Conservation (phyloP, 768 basidiomycete genomes). For the Kwoniella dendrophila region DNA sequence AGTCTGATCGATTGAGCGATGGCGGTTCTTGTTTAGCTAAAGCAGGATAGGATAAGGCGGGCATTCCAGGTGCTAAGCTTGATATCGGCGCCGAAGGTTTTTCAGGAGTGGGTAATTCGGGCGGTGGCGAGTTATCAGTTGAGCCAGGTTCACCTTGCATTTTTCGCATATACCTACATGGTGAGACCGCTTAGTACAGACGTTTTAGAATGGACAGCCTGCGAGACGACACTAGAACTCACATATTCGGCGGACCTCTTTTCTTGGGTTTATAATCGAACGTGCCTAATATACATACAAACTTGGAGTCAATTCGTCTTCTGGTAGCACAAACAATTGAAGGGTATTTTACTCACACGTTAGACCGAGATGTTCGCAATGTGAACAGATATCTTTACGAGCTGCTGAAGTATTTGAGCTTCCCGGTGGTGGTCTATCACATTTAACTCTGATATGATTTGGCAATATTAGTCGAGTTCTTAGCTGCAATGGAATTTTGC, state of each 20-base stretch:
- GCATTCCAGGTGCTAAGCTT: slow-evolving; percentile 8
- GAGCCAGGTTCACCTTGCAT: slow-evolving; percentile 20
- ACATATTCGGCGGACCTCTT: slow-evolving; percentile 89
- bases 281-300: slow-evolving; percentile 60
- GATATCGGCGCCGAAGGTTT: not conserved
- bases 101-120: not conserved
- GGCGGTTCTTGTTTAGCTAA: not conserved
- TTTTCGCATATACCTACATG: slow-evolving; percentile 34
- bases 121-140: slow-evolving; percentile 6
- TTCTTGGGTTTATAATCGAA: slow-evolving; percentile 95
- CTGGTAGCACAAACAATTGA: not conserved
- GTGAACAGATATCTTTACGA: slow-evolving; percentile 30
- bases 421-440: slow-evolving; percentile 43
- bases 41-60: slow-evolving; percentile 2
- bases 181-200: slow-evolving; percentile 22
- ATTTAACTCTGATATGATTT: slow-evolving; percentile 39
- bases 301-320: not conserved
- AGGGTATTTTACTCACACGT: slow-evolving; percentile 23
- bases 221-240: slow-evolving; percentile 25
- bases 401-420: not conserved
- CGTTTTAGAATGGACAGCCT: too few species aligned
- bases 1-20: not conserved
- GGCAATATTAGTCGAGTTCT: not conserved
- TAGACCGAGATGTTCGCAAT: slow-evolving; percentile 32
- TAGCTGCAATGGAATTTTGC: not conserved